A percentile compares a stretch with the other conserved stretches of the same genome.
Evolutionary conservation across 2,329 filamentous ascomycete genomes (phyloP).

Genomic region (Taxawa tesnikishii): DNA sequence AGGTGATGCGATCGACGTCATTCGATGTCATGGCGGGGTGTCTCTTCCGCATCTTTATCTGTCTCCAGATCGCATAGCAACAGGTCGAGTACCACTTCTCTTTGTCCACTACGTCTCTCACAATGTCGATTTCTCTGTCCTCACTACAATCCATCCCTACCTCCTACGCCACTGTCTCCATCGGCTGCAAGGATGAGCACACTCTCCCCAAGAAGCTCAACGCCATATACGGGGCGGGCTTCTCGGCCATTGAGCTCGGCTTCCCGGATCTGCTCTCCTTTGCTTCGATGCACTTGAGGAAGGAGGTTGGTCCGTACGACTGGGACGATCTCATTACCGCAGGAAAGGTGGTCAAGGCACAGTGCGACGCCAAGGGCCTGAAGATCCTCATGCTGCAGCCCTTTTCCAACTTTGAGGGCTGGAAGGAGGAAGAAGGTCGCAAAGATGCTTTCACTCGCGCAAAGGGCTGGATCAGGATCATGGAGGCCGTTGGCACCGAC

Average conservation of each 20-base stretch:
- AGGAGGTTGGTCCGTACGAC: conserved; percentile 42
- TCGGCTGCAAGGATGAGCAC: conserved; percentile 34
- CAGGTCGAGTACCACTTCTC: too few relatives aligned
- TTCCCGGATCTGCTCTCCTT: conserved; percentile 61
- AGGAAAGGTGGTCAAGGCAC: conserved; percentile 39
- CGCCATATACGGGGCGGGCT: conserved; percentile 52
- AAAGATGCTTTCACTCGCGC: conserved; percentile 52
- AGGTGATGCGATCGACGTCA: too few relatives aligned
- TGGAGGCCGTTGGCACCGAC: conserved; percentile 56
- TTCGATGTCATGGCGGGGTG: too few relatives aligned
- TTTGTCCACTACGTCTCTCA: background rate
- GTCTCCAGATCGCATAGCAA: too few relatives aligned
- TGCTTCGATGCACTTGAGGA: conserved; percentile 35
- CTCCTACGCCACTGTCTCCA: conserved; percentile 45
- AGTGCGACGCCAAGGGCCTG: conserved; percentile 43
- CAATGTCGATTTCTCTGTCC: conserved; percentile 22
- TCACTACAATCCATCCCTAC: conserved; percentile 31
- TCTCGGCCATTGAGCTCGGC: conserved; percentile 58
- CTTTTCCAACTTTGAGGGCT: conserved; percentile 67
- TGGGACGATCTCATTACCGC: conserved; percentile 46
- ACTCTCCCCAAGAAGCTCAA: conserved; percentile 48
- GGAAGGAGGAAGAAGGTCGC: conserved; percentile 46
- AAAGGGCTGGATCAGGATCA: conserved; percentile 56
- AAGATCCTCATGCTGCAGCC: conserved; percentile 62
- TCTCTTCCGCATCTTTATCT: too few relatives aligned